These are phyloP conservation scores for Stereocaulon alpinum DNA, from an alignment of 495 filamentous ascomycete genomes.

Conservation along the genomic window DNA sequence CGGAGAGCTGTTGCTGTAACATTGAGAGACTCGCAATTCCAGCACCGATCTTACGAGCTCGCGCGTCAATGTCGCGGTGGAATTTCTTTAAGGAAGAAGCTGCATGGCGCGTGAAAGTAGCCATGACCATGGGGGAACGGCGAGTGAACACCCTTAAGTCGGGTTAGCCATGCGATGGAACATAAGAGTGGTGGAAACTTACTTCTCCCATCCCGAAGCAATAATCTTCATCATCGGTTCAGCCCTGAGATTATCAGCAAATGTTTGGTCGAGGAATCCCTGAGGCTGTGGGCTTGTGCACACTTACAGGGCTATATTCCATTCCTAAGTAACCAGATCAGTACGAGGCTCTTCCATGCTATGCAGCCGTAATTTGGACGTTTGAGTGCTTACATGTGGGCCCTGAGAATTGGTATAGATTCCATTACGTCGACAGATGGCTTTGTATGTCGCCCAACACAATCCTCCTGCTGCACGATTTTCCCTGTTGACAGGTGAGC, in stretches of 20 bases:
- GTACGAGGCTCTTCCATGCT: background rate
- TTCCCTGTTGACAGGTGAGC: conserved; percentile 27
- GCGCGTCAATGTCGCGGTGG: conserved; percentile 32
- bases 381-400: conserved; percentile 7
- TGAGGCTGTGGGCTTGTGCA: too few relatives aligned
- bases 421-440: conserved; percentile 44
- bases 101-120: conserved; percentile 22
- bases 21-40: conserved; percentile 30
- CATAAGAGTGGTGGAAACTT: background rate
- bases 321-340: conserved; percentile 25
- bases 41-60: conserved; percentile 29
- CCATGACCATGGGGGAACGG: conserved; percentile 32
- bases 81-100: conserved; percentile 28
- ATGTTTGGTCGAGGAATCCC: background rate
- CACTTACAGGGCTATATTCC: conserved; percentile 36
- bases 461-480: conserved; percentile 37
- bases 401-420: conserved; percentile 27
- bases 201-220: conserved; percentile 45
- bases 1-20: conserved; percentile 36
- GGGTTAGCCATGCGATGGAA: background rate
- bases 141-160: conserved; percentile 32
- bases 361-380: background rate
- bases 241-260: conserved; percentile 18
- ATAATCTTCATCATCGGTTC: conserved; percentile 45
- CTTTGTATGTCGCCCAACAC: conserved; percentile 50